Conservation (phyloP, 495 filamentous ascomycete species). For the Bacidia gigantensis region DNA sequence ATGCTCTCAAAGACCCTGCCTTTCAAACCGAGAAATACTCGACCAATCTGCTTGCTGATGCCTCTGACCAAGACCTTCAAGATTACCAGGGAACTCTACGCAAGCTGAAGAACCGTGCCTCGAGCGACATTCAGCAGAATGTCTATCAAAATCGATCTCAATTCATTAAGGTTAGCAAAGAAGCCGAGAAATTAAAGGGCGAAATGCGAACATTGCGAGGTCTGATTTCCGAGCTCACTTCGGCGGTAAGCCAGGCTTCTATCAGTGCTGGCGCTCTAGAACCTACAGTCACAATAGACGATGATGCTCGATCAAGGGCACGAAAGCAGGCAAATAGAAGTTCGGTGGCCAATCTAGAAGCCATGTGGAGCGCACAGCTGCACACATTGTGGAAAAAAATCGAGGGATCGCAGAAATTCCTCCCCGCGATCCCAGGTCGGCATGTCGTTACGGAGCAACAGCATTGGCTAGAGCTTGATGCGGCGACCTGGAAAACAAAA, state of each 20-base stretch:
- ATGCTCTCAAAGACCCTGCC: slow-evolving; percentile 65
- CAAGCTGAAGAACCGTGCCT: slow-evolving; percentile 69
- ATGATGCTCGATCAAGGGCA: slow-evolving; percentile 25
- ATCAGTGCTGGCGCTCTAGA: slow-evolving; percentile 25
- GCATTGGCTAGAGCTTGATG: slow-evolving; percentile 90
- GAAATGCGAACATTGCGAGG: slow-evolving; percentile 86
- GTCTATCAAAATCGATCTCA: slow-evolving; percentile 96
- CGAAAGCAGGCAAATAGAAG: slow-evolving; percentile 38
- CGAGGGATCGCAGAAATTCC: slow-evolving; percentile 90
- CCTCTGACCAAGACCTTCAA: slow-evolving; percentile 84
- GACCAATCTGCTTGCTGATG: slow-evolving; percentile 50
- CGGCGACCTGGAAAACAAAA: slow-evolving; percentile 85
- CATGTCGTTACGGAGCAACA: slow-evolving; percentile 84
- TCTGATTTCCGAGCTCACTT: slow-evolving; percentile 80
- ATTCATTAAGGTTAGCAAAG: slow-evolving; percentile 98
- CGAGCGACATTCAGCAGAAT: slow-evolving; percentile 84
- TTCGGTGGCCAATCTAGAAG: slow-evolving; percentile 82
- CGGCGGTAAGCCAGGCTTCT: slow-evolving; percentile 58
- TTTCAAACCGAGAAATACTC: slow-evolving; percentile 51
- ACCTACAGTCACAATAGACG: slow-evolving; percentile 22
- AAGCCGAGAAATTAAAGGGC: slow-evolving; percentile 91
- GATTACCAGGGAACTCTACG: slow-evolving; percentile 64
- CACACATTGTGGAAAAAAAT: slow-evolving; percentile 81
- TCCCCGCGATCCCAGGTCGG: slow-evolving; percentile 79
- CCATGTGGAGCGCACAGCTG: slow-evolving; percentile 79